Percentiles rank a stretch among this genome's conserved stretches.
Conservation (phyloP, 768 basidiomycete genomes). For the Mycena indigotica region DNA sequence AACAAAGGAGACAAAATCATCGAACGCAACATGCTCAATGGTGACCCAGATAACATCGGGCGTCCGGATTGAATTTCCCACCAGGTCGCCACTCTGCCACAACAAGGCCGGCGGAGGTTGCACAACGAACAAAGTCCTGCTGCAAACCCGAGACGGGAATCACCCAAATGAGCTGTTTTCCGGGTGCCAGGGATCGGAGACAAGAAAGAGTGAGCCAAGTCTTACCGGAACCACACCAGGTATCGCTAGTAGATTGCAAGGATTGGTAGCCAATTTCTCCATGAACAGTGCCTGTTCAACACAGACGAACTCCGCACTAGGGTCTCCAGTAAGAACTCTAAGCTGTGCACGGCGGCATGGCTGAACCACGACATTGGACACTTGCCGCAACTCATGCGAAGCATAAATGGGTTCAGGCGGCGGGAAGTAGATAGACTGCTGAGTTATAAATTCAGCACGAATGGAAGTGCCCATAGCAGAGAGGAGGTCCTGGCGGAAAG, state of each 20-base stretch:
- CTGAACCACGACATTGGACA: background rate
- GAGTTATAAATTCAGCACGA: background rate
- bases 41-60: slow-evolving; percentile 1
- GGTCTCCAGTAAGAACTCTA: background rate
- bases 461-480: background rate
- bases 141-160: slow-evolving; percentile 2
- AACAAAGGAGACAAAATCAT: background rate
- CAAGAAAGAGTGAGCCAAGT: slow-evolving; percentile 1
- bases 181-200: background rate
- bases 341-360: background rate
- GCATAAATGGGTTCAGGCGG: background rate
- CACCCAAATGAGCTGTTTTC: background rate
- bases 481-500: background rate
- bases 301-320: background rate
- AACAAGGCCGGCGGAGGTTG: background rate
- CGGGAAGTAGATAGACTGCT: background rate
- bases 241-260: slow-evolving; percentile 1
- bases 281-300: slow-evolving; percentile 2
- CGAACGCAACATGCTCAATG: background rate
- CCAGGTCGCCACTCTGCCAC: background rate
- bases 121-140: background rate
- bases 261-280: background rate
- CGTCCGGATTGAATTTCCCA: background rate
- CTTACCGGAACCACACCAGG: slow-evolving; percentile 7
- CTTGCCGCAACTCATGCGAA: background rate